Conservation (phyloP, 1,284 basidiomycete genomes). For the Sporisorium scitamineum region DNA sequence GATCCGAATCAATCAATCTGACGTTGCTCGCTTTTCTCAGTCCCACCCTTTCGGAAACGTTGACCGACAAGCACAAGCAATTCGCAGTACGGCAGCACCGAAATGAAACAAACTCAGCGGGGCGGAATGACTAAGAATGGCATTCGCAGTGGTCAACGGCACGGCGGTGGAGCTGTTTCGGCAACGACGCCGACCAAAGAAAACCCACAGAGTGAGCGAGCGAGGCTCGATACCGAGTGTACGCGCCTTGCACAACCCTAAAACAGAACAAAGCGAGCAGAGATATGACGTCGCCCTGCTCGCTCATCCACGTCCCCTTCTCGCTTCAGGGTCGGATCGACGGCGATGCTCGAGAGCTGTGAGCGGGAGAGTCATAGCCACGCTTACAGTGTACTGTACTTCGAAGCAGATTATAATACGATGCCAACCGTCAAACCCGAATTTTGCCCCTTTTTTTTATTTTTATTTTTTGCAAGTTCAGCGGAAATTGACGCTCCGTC, state of each 20-base stretch:
- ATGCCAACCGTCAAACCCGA: conserved; percentile 7
- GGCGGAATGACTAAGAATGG: not conserved
- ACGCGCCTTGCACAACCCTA: not conserved
- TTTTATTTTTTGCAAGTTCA: not conserved
- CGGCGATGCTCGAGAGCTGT: not conserved
- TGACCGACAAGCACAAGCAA: not conserved
- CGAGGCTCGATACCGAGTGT: conserved; percentile 1
- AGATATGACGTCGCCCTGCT: not conserved
- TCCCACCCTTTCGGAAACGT: not conserved
- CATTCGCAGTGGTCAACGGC: not conserved
- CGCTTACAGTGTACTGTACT: not conserved
- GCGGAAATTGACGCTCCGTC: conserved; percentile 14
- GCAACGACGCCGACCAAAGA: not conserved
- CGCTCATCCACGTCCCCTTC: not conserved
- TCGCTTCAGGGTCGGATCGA: too few species aligned
- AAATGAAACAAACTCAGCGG: not conserved
- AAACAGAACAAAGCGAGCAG: not conserved
- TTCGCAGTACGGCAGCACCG: not conserved
- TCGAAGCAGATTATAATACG: too few species aligned
- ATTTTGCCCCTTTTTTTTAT: not conserved
- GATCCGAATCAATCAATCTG: not conserved
- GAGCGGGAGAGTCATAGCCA: not conserved
- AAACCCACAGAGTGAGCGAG: not conserved
- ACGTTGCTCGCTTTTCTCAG: not conserved
- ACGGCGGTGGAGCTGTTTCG: not conserved